A percentile compares a stretch with the other conserved stretches of the same genome.
Evolutionary conservation across 495 filamentous ascomycete species (phyloP).

Genomic region (Penicillium mononematosum): DNA sequence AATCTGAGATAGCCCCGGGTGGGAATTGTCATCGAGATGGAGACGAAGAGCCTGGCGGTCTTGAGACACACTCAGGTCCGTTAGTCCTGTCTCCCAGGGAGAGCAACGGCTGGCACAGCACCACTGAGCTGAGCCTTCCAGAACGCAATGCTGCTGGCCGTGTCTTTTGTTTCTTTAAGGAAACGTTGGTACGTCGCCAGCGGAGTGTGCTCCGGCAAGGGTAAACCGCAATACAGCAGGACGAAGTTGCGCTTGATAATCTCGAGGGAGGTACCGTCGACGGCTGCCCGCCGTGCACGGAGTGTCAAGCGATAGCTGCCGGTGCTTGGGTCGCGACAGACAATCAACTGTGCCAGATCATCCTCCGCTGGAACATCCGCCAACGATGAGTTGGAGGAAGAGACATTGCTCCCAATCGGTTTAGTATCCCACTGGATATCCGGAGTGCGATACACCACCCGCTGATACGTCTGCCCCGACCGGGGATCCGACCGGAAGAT

Average conservation of each 20-base stretch:
- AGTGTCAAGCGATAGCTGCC: slow-evolving; percentile 4
- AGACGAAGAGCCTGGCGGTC: slow-evolving; percentile 2
- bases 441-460: slow-evolving; percentile 1
- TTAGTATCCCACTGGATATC: slow-evolving; percentile 3
- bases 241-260: slow-evolving; percentile 4
- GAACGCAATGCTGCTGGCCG: slow-evolving; percentile 2
- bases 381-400: background rate
- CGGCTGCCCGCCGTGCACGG: slow-evolving; percentile 1
- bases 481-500: slow-evolving; percentile 2
- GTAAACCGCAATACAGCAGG: slow-evolving; percentile 1
- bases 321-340: background rate
- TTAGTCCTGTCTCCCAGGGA: background rate
- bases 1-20: slow-evolving; percentile 3
- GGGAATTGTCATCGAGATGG: slow-evolving; percentile 4
- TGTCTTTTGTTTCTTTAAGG: slow-evolving; percentile 1
- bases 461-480: slow-evolving; percentile 1
- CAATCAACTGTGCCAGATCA: slow-evolving; percentile 4
- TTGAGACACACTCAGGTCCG: background rate
- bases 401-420: background rate
- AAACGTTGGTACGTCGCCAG: slow-evolving; percentile 2
- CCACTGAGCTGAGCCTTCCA: slow-evolving; percentile 6
- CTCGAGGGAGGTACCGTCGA: slow-evolving; percentile 3
- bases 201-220: slow-evolving; percentile 1
- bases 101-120: slow-evolving; percentile 2
- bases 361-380: slow-evolving; percentile 1